These are phyloP conservation scores for Metschnikowia chrysomelidarum DNA, from an alignment of 805 yeast species.

Conservation along the genomic window DNA sequence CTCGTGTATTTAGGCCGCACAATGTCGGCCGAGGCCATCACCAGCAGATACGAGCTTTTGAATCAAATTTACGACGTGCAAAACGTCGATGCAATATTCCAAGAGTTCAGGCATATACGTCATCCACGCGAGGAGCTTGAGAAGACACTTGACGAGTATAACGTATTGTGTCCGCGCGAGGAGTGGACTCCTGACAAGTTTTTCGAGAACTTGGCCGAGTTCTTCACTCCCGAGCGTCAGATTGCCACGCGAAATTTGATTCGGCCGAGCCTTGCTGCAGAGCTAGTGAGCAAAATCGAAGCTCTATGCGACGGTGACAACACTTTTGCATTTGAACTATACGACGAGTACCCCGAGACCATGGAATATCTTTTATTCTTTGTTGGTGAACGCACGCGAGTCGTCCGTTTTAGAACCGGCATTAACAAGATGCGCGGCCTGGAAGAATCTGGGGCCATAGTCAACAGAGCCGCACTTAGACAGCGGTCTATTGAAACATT, in stretches of 20 bases:
- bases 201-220: slow-evolving; percentile 25
- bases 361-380: slow-evolving; percentile 29
- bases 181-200: slow-evolving; percentile 15
- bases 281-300: slow-evolving; percentile 20
- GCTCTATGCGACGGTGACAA: slow-evolving; percentile 18
- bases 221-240: slow-evolving; percentile 32
- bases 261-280: slow-evolving; percentile 18
- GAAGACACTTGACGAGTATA: slow-evolving; percentile 20
- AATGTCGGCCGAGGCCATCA: slow-evolving; percentile 14
- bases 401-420: slow-evolving; percentile 22
- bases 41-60: slow-evolving; percentile 20
- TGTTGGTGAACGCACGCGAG: slow-evolving; percentile 19
- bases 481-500: slow-evolving; percentile 26
- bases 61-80: slow-evolving; percentile 29
- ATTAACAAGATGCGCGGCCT: slow-evolving; percentile 20
- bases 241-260: slow-evolving; percentile 25
- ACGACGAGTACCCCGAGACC: slow-evolving; percentile 35
- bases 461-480: slow-evolving; percentile 23
- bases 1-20: slow-evolving; percentile 20
- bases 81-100: slow-evolving; percentile 13
- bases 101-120: slow-evolving; percentile 3
- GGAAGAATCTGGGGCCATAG: slow-evolving; percentile 12
- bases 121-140: slow-evolving; percentile 16
- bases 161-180: slow-evolving; percentile 5
- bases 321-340: slow-evolving; percentile 25